These are phyloP conservation scores for Cyclospora cayetanensis DNA, from an alignment of 169 alveolate genomes.

Conservation along the genomic window DNA sequence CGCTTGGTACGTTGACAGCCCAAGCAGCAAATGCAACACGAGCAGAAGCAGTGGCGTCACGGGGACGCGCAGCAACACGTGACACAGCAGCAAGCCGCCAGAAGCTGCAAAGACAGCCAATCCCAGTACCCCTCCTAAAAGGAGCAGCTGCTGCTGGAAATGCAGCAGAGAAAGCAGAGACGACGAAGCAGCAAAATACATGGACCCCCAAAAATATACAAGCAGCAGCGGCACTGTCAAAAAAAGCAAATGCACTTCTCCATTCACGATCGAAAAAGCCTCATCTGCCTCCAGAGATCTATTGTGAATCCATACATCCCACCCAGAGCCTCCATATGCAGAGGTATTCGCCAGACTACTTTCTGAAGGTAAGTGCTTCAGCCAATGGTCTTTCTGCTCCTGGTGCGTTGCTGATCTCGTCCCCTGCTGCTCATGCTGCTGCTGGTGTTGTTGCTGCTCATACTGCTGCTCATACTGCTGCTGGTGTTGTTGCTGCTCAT, in stretches of 20 bases:
- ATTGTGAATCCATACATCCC: slow-evolving; percentile 43
- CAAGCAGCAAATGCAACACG: slow-evolving; percentile 69
- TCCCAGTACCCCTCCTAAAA: background rate
- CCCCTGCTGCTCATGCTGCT: background rate
- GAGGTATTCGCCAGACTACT: background rate
- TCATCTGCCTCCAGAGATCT: slow-evolving; percentile 23
- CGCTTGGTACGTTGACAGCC: slow-evolving; percentile 39
- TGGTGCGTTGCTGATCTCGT: background rate
- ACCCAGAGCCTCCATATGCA: background rate
- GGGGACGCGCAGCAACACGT: slow-evolving; percentile 35
- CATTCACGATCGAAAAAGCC: slow-evolving; percentile 12
- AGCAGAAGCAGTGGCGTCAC: slow-evolving; percentile 68
- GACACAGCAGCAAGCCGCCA: slow-evolving; percentile 44
- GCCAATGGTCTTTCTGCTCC: background rate
- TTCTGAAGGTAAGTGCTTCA: too few species aligned
- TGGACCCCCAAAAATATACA: background rate
- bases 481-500: background rate
- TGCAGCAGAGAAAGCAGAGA: background rate
- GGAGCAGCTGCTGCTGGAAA: slow-evolving; percentile 8
- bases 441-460: background rate
- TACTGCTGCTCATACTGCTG: background rate
- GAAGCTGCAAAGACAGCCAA: slow-evolving; percentile 44
- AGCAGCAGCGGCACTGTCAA: slow-evolving; percentile 60
- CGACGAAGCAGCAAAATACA: slow-evolving; percentile 14
- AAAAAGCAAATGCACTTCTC: slow-evolving; percentile 21